phyloP scores from a whole-genome alignment of 176 grass and related monocot species.

The Musa beccarii region DNA sequence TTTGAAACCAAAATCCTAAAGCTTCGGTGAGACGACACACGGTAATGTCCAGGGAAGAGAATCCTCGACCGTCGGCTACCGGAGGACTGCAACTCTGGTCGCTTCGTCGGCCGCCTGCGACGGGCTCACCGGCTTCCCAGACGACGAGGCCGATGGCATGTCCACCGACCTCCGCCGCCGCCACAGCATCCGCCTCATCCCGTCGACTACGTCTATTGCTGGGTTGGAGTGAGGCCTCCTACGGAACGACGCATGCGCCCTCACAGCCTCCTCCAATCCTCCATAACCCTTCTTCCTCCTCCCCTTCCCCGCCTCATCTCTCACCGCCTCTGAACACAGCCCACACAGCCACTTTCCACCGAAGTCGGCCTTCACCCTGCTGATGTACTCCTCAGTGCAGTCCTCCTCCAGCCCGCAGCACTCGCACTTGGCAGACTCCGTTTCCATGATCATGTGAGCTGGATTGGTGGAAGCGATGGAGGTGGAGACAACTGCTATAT shows the following conservation, averaged over 20 bases:
- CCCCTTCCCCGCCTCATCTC: conserved; percentile 51
- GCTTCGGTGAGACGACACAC: too few relatives aligned
- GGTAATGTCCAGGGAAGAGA: too few relatives aligned
- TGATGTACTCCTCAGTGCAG: conserved; percentile 87
- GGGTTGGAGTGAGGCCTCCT: conserved; percentile 58
- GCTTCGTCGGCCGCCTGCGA: background rate
- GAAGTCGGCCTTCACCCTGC: conserved; percentile 63
- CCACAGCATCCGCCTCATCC: conserved; percentile 80
- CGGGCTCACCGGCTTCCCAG: background rate
- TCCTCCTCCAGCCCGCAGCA: conserved; percentile 88
- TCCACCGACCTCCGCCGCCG: conserved; percentile 55
- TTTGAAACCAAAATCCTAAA: too few relatives aligned
- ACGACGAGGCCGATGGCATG: background rate
- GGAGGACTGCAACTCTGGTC: background rate
- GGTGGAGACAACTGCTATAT: background rate
- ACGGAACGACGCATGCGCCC: conserved; percentile 84
- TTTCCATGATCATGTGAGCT: conserved; percentile 38
- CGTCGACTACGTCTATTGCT: conserved; percentile 51
- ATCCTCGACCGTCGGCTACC: background rate
- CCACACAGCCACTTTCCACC: conserved; percentile 78
- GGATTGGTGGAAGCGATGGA: background rate
- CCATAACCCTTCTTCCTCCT: conserved; percentile 14
- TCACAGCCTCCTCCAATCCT: conserved; percentile 62
- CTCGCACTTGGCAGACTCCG: conserved; percentile 73
- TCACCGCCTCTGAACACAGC: conserved; percentile 81